Evolutionary conservation across 768 basidiomycete species (phyloP), one percentile per base, ranked within the genome.

Genomic region (Paxillus rubicundulus): DNA sequence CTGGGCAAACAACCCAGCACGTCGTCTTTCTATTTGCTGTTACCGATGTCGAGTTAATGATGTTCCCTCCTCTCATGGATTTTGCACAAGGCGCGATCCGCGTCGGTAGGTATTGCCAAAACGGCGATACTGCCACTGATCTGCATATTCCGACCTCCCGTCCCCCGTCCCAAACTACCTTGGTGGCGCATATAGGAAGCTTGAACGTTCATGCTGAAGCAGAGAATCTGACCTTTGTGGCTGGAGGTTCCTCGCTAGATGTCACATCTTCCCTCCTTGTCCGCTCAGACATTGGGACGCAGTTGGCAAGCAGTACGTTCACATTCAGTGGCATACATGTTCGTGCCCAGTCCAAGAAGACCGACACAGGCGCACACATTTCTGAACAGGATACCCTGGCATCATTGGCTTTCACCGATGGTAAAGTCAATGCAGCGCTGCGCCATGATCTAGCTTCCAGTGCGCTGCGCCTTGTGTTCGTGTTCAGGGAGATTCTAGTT

Each of bases 171-270:
- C 58, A 71, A 40, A 36, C 62, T 7, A 76, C 82, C 46, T 39
- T 79, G 12, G 66, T 76, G 5, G 62, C 79, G 6, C 69, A 69
- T 33, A 58, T 85, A 44, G 72, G 69, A 7, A 72, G 64, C 8
- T 56, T 86, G 39, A 74, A 74, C 24, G 61, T 87, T n/a, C 79
- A 77, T 49, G 86, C 86, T 8, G 83, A 80, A 5, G 86, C 87
- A 7, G 85, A 86, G 61, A 89, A 84, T 60, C 72, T 91, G 27
- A 72, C 81, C 16, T 78, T 88, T 49, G 87, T 86, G 47, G 75
- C 85, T 49, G 78, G 78, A 14, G 61, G 80, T 21, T 68, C 66
- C 38, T 66, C 57, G 8, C 30, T 67, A 5, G 47, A 56, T 55
- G 57, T 45, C 61, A 68, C 45, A 56, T 59, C 52, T 64, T 55